Conservation (phyloP, 768 basidiomycete genomes). For the Naganishia friedmannii region DNA sequence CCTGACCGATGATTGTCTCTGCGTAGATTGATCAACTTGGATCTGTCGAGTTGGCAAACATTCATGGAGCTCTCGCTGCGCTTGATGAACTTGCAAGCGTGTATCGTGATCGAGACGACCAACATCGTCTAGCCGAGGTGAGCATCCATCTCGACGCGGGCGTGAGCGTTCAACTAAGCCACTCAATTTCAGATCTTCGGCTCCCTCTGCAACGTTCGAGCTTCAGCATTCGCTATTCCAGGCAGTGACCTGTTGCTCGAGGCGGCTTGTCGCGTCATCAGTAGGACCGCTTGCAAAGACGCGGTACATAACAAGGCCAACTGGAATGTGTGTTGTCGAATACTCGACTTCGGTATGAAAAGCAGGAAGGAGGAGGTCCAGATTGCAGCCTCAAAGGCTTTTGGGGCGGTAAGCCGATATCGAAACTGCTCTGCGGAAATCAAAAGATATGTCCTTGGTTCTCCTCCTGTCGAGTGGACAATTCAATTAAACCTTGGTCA, state of each 20-base stretch:
- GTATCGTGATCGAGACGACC: slow-evolving; percentile 43
- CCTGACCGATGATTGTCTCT: neutral
- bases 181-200: slow-evolving; percentile 61
- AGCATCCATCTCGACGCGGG: slow-evolving; percentile 1
- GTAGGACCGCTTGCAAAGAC: slow-evolving; percentile 61
- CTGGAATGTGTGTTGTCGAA: slow-evolving; percentile 48
- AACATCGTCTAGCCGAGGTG: slow-evolving; percentile 58
- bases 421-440: slow-evolving; percentile 65
- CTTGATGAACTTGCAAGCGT: slow-evolving; percentile 68
- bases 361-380: slow-evolving; percentile 66
- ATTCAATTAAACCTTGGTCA: slow-evolving; percentile 7
- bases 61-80: slow-evolving; percentile 78
- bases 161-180: neutral
- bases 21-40: slow-evolving; percentile 54
- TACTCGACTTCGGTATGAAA: slow-evolving; percentile 71
- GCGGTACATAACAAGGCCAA: slow-evolving; percentile 55
- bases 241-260: slow-evolving; percentile 70
- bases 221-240: slow-evolving; percentile 62
- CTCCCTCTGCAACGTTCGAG: slow-evolving; percentile 61
- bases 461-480: slow-evolving; percentile 20
- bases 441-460: slow-evolving; percentile 64
- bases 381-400: slow-evolving; percentile 69
- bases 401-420: slow-evolving; percentile 67
- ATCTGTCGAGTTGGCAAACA: slow-evolving; percentile 65
- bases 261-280: slow-evolving; percentile 70